Conservation (phyloP, 2,329 filamentous ascomycete species). For the Fusarium algeriense region DNA sequence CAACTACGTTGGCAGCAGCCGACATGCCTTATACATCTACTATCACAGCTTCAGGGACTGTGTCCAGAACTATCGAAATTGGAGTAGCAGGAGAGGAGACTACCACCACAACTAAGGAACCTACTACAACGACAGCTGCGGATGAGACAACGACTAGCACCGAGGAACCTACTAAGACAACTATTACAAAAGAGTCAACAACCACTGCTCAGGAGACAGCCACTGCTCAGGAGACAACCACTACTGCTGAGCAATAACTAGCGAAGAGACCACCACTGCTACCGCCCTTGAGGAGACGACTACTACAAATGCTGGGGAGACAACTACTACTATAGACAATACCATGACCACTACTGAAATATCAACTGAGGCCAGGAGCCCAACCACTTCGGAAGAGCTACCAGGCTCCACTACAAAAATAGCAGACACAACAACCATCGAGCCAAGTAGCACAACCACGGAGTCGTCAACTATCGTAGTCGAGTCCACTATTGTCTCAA, state of each 20-base stretch:
- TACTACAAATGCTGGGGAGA: neutral
- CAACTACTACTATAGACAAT: neutral
- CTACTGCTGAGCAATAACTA: neutral
- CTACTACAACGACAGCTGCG: neutral
- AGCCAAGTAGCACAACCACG: neutral
- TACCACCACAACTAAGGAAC: neutral
- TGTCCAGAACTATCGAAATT: neutral
- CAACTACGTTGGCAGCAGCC: neutral
- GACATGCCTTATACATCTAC: neutral
- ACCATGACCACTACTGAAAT: neutral
- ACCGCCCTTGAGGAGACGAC: neutral
- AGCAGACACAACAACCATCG: neutral
- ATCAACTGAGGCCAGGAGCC: neutral
- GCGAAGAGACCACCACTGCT: no score
- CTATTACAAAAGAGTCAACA: neutral
- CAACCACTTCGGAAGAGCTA: neutral
- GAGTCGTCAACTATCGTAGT: neutral
- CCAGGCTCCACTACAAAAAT: neutral
- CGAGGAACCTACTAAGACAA: neutral
- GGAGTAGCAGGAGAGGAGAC: neutral
- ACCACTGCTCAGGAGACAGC: neutral
- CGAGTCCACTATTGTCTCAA: neutral
- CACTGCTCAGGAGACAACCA: neutral
- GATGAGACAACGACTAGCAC: neutral
- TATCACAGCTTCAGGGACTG: neutral